Percentiles rank a stretch among this genome's conserved stretches.
Conservation (phyloP, 306 rosid genomes). For the Arachis hypogaea region DNA sequence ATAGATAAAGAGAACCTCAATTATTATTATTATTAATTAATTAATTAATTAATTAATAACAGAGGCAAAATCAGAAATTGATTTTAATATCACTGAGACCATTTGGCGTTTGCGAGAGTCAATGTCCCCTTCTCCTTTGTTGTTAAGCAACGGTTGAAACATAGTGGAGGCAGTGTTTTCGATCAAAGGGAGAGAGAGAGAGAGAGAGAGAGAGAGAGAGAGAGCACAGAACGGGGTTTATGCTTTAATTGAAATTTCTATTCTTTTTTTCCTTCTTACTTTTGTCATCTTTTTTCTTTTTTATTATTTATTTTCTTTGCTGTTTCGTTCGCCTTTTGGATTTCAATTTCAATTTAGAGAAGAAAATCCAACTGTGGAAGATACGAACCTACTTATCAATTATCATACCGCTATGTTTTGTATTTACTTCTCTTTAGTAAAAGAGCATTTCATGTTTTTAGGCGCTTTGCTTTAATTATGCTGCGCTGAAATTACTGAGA, state of each 20-base stretch:
- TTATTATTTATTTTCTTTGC: not conserved
- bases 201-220: not conserved
- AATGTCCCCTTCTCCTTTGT: slow-evolving; percentile 61
- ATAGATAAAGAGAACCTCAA: slow-evolving; percentile 34
- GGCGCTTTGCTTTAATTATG: slow-evolving; percentile 47
- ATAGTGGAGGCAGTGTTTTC: slow-evolving; percentile 32
- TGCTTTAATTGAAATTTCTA: slow-evolving; percentile 17
- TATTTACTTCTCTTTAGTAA: slow-evolving; percentile 46
- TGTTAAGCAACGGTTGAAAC: slow-evolving; percentile 40
- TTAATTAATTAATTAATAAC: not conserved
- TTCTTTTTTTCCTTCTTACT: not conserved
- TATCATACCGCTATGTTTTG: slow-evolving; percentile 47
- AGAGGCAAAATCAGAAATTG: not conserved
- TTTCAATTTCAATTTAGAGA: slow-evolving; percentile 37
- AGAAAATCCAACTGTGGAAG: slow-evolving; percentile 21
- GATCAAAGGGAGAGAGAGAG: slow-evolving; percentile 20
- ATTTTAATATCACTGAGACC: slow-evolving; percentile 27
- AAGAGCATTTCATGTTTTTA: slow-evolving; percentile 44
- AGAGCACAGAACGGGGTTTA: not conserved
- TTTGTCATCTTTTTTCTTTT: slow-evolving; percentile 17
- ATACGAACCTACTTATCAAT: slow-evolving; percentile 15
- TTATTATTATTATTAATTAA: not conserved
- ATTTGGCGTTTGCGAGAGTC: slow-evolving; percentile 59
- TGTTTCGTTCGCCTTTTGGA: not conserved
- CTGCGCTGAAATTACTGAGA: slow-evolving; percentile 23